Conservation (phyloP, 176 grass and related monocot genomes). For the Areca catechu region DNA sequence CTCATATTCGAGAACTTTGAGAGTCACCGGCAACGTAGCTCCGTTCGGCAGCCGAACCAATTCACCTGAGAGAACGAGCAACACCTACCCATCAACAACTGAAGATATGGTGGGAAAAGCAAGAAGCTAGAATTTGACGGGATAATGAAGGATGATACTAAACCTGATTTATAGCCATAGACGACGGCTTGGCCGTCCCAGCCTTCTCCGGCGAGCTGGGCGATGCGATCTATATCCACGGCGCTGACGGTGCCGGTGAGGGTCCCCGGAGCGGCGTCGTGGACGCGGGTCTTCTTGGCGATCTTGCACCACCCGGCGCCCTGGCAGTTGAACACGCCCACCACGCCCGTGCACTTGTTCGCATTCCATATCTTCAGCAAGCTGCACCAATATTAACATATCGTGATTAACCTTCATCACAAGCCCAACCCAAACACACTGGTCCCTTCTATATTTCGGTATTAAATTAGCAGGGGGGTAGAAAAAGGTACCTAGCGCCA, state of each 20-base stretch:
- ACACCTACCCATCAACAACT: neutral
- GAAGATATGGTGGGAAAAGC: no score
- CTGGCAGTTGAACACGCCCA: constrained; percentile 89
- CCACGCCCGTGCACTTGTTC: constrained; percentile 57
- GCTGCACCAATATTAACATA: constrained; percentile 9
- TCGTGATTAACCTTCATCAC: neutral
- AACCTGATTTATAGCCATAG: constrained; percentile 47
- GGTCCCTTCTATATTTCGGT: no score
- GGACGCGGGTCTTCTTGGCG: constrained; percentile 47
- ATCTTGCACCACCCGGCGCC: constrained; percentile 74
- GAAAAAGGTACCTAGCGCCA: constrained; percentile 29
- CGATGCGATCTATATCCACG: constrained; percentile 42
- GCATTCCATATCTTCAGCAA: constrained; percentile 89
- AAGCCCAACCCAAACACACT: no score
- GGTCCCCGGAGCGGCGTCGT: constrained; percentile 47
- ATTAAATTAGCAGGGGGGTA: no score
- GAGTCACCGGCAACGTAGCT: constrained; percentile 51
- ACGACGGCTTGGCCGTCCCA: constrained; percentile 41
- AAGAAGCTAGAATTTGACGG: no score
- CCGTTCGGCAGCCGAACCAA: constrained; percentile 46
- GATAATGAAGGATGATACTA: neutral
- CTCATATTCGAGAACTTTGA: constrained; percentile 66
- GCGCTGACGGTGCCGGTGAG: constrained; percentile 39
- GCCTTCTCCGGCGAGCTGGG: constrained; percentile 13
- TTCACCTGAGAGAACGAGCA: constrained; percentile 18